Evolutionary conservation across 2,329 filamentous ascomycete species (phyloP).

Genomic region (Diaporthe sp.): DNA sequence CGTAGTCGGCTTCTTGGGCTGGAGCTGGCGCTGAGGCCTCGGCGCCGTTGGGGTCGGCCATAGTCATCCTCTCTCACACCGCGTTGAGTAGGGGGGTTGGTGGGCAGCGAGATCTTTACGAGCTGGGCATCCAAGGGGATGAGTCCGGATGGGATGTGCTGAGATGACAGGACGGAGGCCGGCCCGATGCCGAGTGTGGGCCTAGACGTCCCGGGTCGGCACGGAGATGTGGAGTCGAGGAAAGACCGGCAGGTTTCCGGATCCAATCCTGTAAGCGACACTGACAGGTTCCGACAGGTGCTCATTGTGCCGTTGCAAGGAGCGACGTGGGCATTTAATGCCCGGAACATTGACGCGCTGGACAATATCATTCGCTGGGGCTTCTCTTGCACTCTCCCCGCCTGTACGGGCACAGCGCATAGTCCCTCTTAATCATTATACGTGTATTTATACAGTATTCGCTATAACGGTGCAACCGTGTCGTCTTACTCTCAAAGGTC

Average conservation of each 20-base stretch:
- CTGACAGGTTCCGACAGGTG: background rate
- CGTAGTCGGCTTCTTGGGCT: slow-evolving; percentile 1
- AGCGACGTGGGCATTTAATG: background rate
- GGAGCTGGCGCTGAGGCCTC: background rate
- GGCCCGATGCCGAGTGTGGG: slow-evolving; percentile 14
- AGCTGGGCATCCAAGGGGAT: background rate
- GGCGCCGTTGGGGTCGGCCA: slow-evolving; percentile 22
- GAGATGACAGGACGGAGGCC: background rate
- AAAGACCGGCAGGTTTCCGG: slow-evolving; percentile 3
- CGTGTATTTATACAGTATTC: background rate
- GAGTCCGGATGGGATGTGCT: background rate
- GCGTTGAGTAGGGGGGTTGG: background rate
- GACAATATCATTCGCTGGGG: background rate
- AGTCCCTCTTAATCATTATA: background rate
- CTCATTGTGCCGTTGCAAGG: background rate
- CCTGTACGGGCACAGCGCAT: background rate
- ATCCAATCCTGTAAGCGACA: background rate
- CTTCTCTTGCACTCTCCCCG: background rate
- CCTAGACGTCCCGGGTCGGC: slow-evolving; percentile 31
- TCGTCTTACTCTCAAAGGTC: too few species aligned
- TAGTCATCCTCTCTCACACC: background rate
- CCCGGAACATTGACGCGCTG: background rate
- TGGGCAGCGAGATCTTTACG: background rate
- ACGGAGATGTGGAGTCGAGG: slow-evolving; percentile 33
- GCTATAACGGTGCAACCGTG: background rate